These are phyloP conservation scores for Botryotinia narcissicola DNA, from an alignment of 2,329 filamentous ascomycete species.

Conservation along the genomic window DNA sequence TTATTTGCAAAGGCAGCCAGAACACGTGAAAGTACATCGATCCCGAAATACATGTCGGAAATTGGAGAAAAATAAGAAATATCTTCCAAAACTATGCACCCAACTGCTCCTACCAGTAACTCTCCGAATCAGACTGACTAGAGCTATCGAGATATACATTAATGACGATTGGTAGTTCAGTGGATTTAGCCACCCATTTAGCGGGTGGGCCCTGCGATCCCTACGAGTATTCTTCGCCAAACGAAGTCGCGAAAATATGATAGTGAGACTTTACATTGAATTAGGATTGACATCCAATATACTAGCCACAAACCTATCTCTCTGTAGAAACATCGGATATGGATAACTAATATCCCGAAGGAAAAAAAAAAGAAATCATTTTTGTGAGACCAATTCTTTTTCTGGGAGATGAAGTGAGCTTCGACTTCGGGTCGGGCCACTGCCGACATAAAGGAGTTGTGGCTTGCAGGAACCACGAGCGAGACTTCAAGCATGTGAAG, in stretches of 20 bases:
- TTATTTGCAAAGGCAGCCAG: not conserved
- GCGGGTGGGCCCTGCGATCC: not conserved
- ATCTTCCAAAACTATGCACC: not conserved
- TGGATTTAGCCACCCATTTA: not conserved
- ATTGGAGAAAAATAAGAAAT: not conserved
- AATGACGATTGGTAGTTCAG: not conserved
- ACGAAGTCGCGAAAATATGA: not conserved
- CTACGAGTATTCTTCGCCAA: not conserved
- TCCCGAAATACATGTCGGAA: not conserved
- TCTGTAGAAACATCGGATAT: not conserved
- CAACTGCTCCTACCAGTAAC: not conserved
- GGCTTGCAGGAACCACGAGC: slow-evolving; percentile 7
- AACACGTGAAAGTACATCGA: not conserved
- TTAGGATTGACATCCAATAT: not conserved
- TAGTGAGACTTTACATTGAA: not conserved
- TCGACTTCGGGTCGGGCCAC: not conserved
- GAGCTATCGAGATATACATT: not conserved
- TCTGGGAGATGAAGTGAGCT: not conserved
- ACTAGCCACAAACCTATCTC: not conserved
- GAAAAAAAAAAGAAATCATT: not conserved
- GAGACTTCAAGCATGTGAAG: not conserved
- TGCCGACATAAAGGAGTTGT: not conserved
- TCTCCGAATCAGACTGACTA: not conserved
- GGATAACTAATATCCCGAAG: not conserved
- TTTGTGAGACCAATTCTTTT: not conserved